These are phyloP conservation scores for Phytophthora hybrid DNA, from an alignment of 352 stramenopile genomes.

Conservation along the genomic window DNA sequence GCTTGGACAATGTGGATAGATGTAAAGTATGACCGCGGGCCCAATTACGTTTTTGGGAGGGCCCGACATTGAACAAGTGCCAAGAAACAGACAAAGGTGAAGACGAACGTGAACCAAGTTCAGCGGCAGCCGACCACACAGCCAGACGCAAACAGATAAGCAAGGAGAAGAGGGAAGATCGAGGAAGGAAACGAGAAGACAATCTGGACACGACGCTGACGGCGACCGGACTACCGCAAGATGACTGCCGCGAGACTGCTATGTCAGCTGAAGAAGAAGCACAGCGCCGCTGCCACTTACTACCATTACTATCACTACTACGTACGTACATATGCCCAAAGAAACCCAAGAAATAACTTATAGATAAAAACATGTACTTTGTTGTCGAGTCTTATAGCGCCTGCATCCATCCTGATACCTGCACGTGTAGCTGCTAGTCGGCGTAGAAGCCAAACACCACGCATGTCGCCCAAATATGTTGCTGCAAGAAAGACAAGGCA, in stretches of 20 bases:
- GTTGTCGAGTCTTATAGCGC: conserved; percentile 19
- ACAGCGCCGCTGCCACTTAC: conserved; percentile 19
- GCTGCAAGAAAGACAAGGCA: conserved; percentile 36
- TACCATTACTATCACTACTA: conserved; percentile 33
- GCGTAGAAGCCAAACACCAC: conserved; percentile 93
- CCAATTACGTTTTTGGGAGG: conserved; percentile 30
- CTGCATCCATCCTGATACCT: neutral
- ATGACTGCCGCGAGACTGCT: conserved; percentile 12
- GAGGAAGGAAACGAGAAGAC: neutral
- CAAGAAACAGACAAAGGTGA: conserved; percentile 21
- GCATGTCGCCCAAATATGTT: conserved; percentile 91
- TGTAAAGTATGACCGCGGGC: conserved; percentile 52
- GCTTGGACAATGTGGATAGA: conserved; percentile 45
- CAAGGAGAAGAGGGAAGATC: conserved; percentile 2
- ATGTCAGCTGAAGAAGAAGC: conserved; percentile 14
- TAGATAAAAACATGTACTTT: conserved; percentile 53
- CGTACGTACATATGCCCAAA: conserved; percentile 32
- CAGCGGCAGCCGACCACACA: conserved; percentile 7
- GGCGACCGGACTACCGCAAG: neutral
- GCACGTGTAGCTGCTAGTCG: conserved; percentile 63
- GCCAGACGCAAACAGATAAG: neutral
- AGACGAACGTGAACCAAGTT: conserved; percentile 30
- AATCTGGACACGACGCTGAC: conserved; percentile 5
- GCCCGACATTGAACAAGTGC: conserved; percentile 37
- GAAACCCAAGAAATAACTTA: conserved; percentile 65